These are phyloP conservation scores for Penicillium roqueforti DNA, from an alignment of 495 filamentous ascomycete genomes.

Conservation along the genomic window DNA sequence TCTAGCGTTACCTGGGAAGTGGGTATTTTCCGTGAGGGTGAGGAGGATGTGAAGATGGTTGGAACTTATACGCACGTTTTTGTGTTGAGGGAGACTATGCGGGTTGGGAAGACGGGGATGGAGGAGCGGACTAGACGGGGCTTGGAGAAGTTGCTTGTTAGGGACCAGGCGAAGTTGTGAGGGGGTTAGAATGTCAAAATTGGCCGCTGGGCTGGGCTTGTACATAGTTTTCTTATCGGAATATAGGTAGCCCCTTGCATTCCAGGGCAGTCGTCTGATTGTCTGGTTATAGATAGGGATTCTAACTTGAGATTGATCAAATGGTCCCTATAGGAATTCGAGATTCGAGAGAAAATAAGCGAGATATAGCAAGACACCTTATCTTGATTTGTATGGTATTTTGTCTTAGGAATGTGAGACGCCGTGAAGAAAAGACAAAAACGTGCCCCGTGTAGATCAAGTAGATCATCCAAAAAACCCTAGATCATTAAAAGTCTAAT, in stretches of 20 bases:
- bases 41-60: slow-evolving; percentile 75
- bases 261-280: neutral
- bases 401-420: slow-evolving; percentile 1
- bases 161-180: slow-evolving; percentile 25
- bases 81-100: slow-evolving; percentile 67
- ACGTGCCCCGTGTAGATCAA: slow-evolving; percentile 15
- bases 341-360: neutral
- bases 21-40: slow-evolving; percentile 73
- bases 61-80: slow-evolving; percentile 89
- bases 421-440: slow-evolving; percentile 1
- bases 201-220: neutral
- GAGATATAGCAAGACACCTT: neutral
- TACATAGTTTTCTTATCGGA: neutral
- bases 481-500: slow-evolving; percentile 15
- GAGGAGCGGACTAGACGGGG: slow-evolving; percentile 39
- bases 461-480: slow-evolving; percentile 12
- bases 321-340: neutral
- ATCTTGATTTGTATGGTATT: neutral
- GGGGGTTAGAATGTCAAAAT: neutral
- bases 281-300: neutral
- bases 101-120: slow-evolving; percentile 52
- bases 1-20: slow-evolving; percentile 93
- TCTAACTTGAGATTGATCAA: neutral
- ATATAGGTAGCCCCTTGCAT: neutral
- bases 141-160: slow-evolving; percentile 47